Evolutionary conservation across 768 basidiomycete species (phyloP), one percentile per base, ranked within the genome.

Genomic region (Amanita molliuscula): DNA sequence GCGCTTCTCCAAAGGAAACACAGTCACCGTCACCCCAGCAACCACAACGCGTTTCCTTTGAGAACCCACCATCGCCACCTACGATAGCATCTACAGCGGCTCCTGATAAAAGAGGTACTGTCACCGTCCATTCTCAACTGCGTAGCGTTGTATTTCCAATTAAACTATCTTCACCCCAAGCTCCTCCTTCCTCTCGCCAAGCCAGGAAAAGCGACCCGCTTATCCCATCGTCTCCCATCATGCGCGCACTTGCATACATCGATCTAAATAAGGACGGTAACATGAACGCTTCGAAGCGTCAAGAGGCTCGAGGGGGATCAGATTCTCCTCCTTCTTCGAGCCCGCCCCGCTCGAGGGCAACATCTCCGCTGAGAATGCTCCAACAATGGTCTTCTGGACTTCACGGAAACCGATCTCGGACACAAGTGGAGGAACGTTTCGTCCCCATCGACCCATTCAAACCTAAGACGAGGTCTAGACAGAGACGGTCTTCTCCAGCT

Each of bases 311-410:
- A 31, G 7, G 13, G 5, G 56, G 54, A 23, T 59, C 48, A 11
- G 56, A 56, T 11, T 68, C 75, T 0, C 72, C 72, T 29, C 72
- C 79, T 4, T 23, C 31, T 31, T 13, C 11, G 31, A 13, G 31
- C 3, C 70, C 70, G 13, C 69, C 73, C 6, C 75, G 76, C n/a
- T 79, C 78, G 15, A 72, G 80, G 6, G 63, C 67, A 1, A 61
- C 69, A 0, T 85, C 83, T 1, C 84, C 85, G 0, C 64, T 84
- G 0, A 76, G 81, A 8, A 66, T 81, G 15, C 68, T 85, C 13
- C 74, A 75, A 5, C 70, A 74, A 11, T 77, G 75, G 69, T 68
- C 74, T 16, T 63, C 75, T 0, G 68, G 71, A 8, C 69, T 82
- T 10, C 74, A 74, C 11, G 29, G 29, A 29, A 10, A 29, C 50